Evolutionary conservation across 352 stramenopile genomes (phyloP), one percentile per base, ranked within the genome.

Genomic region (Phytophthora aleatoria): DNA sequence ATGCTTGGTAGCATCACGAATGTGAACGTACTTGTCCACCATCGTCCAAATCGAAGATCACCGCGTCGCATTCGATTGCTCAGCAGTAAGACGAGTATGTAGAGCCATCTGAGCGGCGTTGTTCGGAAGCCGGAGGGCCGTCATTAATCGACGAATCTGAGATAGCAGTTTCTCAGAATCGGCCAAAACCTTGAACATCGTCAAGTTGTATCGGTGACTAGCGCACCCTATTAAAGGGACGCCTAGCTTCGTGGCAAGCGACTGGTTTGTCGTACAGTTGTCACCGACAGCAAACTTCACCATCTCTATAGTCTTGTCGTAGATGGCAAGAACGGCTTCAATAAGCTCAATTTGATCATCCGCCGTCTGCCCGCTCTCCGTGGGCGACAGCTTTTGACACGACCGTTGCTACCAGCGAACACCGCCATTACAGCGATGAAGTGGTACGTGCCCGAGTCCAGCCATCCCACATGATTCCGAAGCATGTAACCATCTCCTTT

Each of bases 381-480:
- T 13, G 2, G 24, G 44, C 3, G 27, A 36, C 26, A 51, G 26
- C 30, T 33, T 33, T 33, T 7, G 30, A 33, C 3, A 33, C 30
- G 2, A 33, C 30, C 30, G 30, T 5, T 7, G 30, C 30, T 33
- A 24, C 44, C 44, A 5, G 36, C 27, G 44, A 13, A 51, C 11
- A 38, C 44, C 24, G 16, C 44, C 4, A 51, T 36, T 11, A 38
- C 44, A 9, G 26, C 26, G 4, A 51, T 26, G 13, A 51, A 38
- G 26, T 36, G 24, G 9, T 3, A 27, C 2, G 20, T 20, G 20
- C 20, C 20, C 20, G 20, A 20, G 11, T 51, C 44, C 44, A 38
- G 13, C 44, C 24, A 27, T 51, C 44, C 2, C 4, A 51, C 44
- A 51, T 51, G 12, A 51, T 13, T 13, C 44, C 44, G 26, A 51